Percentiles rank a stretch among this genome's conserved stretches.
Evolutionary conservation across 192 early-diverging fungal genomes (phyloP).

Genomic region (Gryganskiella cystojenkinii): DNA sequence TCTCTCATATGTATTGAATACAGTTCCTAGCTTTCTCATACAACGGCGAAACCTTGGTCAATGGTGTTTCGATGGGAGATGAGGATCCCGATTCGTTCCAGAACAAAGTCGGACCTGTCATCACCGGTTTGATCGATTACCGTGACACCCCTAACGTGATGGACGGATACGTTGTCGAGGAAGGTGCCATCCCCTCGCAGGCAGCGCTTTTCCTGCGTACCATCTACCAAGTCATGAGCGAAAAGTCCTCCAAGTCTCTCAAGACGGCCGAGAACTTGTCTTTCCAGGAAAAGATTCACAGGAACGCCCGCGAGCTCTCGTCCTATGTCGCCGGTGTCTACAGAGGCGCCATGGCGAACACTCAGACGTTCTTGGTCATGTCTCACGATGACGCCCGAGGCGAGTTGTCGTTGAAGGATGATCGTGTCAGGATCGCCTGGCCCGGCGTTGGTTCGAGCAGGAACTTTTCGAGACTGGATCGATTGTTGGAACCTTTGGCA

Average conservation of each 20-base stretch:
- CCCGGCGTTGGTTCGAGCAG: slow-evolving; percentile 42
- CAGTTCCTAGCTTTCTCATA: slow-evolving; percentile 52
- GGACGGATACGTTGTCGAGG: slow-evolving; percentile 60
- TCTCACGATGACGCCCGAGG: slow-evolving; percentile 59
- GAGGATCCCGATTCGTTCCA: slow-evolving; percentile 40
- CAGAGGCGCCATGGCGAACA: slow-evolving; percentile 53
- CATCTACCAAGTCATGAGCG: slow-evolving; percentile 38
- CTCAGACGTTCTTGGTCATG: slow-evolving; percentile 61
- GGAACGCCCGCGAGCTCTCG: slow-evolving; percentile 34
- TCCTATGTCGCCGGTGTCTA: slow-evolving; percentile 44
- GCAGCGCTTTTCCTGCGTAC: slow-evolving; percentile 15
- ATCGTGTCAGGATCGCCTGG: slow-evolving; percentile 49
- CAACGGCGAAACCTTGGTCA: slow-evolving; percentile 33
- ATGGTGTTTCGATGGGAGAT: slow-evolving; percentile 48
- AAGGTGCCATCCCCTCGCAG: slow-evolving; percentile 52
- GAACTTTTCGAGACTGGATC: slow-evolving; percentile 42
- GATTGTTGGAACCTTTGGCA: slow-evolving; percentile 28
- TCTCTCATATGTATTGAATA: too few relatives aligned
- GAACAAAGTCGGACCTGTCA: slow-evolving; percentile 53
- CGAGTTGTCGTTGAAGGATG: slow-evolving; percentile 41
- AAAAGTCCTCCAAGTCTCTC: slow-evolving; percentile 10
- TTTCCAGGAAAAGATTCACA: slow-evolving; percentile 35
- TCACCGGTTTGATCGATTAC: slow-evolving; percentile 58
- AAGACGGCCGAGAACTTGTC: slow-evolving; percentile 19
- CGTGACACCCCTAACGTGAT: slow-evolving; percentile 50